Evolutionary conservation across 345 rosid genomes (phyloP), one percentile per base, ranked within the genome.

Genomic region (Toxicodendron radicans): DNA sequence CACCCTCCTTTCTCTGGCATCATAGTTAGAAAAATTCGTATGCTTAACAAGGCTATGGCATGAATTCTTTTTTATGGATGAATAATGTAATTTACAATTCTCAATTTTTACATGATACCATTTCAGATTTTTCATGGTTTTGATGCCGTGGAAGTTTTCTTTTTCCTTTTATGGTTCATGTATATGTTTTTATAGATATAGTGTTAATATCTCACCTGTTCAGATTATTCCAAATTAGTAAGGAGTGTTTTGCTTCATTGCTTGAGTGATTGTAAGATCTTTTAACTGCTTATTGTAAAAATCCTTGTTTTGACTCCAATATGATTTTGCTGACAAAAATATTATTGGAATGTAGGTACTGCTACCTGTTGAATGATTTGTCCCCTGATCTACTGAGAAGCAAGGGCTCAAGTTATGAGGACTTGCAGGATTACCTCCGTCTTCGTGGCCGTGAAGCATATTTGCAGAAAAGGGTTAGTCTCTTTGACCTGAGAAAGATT

Each of bases 361-460:
- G 99, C 85, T 95, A 91, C 77, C 86, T 92, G 61, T 80, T 95
- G 86, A 89, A 80, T 64, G 95, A 91, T 78, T 81, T 92, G 81
- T 88, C 93, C 63, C 88, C 97, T 16, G 97, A 91, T 76, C 76
- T 92, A 70, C 83, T 95, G 73, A 83, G 77, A 76, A 91, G 84
- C 75, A 78, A 91, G 80, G 79, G 90, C 64, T 83, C 95, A 43
- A 90, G 81, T 79, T 91, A 88, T 43, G 92, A 85, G 65, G 93
- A 81, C 8, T 71, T 92, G 83, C 97, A 88, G 76, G 93, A 84
- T 72, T 90, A 95, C 85, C 91, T 95, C 23, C 87, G 83, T 75
- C 89, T 86, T 38, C 84, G 90, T 61, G 99, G 99, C 54, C 86
- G 92, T 21, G 97, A 92, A 73, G 99, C 99, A 60, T 95, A 95